phyloP scores from a whole-genome alignment of 2,329 filamentous ascomycete species.

The Claviceps sp. region DNA sequence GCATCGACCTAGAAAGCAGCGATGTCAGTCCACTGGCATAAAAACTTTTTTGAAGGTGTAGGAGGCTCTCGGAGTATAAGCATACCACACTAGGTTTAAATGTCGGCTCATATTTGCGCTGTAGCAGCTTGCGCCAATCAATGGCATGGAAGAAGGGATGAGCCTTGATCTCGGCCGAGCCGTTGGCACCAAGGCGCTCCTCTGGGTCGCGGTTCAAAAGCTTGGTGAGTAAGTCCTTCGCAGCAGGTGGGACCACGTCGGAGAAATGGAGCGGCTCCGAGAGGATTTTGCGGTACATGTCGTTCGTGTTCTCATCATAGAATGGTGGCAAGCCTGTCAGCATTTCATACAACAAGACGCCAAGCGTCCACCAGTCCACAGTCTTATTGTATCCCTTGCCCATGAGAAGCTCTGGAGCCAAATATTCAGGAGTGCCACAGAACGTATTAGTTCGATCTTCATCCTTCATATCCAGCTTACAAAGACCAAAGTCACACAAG shows the following conservation, averaged over 20 bases:
- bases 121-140: conserved; percentile 93
- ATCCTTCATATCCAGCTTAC: conserved; percentile 98
- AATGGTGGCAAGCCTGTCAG: conserved; percentile 92
- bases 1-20: conserved; percentile 52
- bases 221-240: conserved; percentile 81
- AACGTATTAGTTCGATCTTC: conserved; percentile 97
- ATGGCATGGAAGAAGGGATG: conserved; percentile 99
- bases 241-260: conserved; percentile 83
- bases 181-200: conserved; percentile 79
- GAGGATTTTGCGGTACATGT: conserved; percentile 98
- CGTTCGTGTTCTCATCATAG: conserved; percentile 98
- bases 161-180: conserved; percentile 93
- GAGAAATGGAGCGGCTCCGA: conserved; percentile 94
- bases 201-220: conserved; percentile 87
- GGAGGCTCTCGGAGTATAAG: conserved; percentile 17
- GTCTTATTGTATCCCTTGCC: conserved; percentile 96
- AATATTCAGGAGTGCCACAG: conserved; percentile 94
- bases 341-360: conserved; percentile 97
- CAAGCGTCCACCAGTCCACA: conserved; percentile 98
- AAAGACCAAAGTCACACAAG: conserved; percentile 93
- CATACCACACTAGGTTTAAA: conserved; percentile 95
- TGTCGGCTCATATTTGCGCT: conserved; percentile 94
- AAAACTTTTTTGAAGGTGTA: not conserved
- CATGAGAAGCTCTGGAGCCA: conserved; percentile 84
- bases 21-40: not conserved